phyloP scores from a whole-genome alignment of 75 land plant genomes.

The Ceratopteris richardii region DNA sequence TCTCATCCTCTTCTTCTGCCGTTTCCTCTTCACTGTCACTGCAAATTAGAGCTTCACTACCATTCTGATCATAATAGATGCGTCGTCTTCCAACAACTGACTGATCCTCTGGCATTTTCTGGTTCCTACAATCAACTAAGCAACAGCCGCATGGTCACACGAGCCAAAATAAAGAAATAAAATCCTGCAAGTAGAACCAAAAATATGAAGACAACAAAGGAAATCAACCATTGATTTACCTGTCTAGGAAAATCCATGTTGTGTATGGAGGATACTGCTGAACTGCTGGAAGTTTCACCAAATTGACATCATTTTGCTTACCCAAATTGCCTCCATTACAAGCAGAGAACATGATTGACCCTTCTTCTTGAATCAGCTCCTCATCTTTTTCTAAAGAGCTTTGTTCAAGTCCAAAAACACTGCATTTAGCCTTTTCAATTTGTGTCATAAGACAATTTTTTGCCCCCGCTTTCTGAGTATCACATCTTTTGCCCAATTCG shows the following conservation, averaged over 20 bases:
- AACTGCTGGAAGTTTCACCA: conserved; percentile 56
- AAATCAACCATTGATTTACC: conserved; percentile 29
- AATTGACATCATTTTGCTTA: conserved; percentile 49
- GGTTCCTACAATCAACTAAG: conserved; percentile 48
- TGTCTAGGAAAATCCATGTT: conserved; percentile 95
- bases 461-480: conserved; percentile 2
- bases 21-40: conserved; percentile 97
- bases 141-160: not conserved
- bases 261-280: conserved; percentile 90
- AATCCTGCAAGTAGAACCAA: not conserved
- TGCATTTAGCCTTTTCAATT: conserved; percentile 50
- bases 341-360: conserved; percentile 14
- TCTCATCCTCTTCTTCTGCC: conserved; percentile 87
- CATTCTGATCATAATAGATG: conserved; percentile 92
- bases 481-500: conserved; percentile 30
- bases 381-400: conserved; percentile 37
- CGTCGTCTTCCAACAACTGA: conserved; percentile 92
- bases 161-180: not conserved
- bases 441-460: conserved; percentile 40
- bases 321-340: conserved; percentile 47
- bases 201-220: not conserved
- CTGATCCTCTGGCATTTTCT: conserved; percentile 97
- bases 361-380: conserved; percentile 39
- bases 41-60: conserved; percentile 90
- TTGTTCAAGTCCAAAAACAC: conserved; percentile 36